Conservation (phyloP, 169 alveolate genomes). For the Neospora caninum region DNA sequence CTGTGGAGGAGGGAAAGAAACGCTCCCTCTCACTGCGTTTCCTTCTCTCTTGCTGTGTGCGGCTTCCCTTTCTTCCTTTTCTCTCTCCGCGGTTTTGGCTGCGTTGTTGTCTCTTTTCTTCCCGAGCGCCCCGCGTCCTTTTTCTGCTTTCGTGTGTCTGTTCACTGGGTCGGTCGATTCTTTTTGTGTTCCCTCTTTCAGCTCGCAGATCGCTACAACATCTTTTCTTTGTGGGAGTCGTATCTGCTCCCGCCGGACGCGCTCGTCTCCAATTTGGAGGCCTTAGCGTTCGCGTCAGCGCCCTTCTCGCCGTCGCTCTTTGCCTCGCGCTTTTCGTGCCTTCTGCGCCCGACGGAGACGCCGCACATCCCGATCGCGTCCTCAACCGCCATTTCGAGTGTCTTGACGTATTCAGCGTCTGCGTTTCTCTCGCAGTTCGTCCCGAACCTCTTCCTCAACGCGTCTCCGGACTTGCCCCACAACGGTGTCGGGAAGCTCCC, state of each 20-base stretch:
- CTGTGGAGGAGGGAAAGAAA: background rate
- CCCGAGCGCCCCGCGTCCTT: background rate
- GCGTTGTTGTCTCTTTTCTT: too few species aligned
- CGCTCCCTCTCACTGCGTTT: background rate
- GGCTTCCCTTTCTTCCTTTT: too few species aligned
- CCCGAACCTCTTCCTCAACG: background rate
- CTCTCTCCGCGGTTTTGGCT: too few species aligned
- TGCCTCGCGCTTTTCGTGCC: background rate
- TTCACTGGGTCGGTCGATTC: background rate
- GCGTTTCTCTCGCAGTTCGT: slow-evolving; percentile 10
- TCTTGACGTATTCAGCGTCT: background rate
- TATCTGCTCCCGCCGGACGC: slow-evolving; percentile 29
- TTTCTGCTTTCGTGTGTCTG: background rate
- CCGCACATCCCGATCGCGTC: slow-evolving; percentile 22
- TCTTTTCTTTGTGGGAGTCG: background rate
- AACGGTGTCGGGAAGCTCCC: background rate
- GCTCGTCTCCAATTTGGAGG: slow-evolving; percentile 3
- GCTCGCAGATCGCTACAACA: slow-evolving; percentile 45
- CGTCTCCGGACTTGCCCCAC: background rate
- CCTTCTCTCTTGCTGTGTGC: too few species aligned
- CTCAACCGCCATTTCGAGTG: background rate
- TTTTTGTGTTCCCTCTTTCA: background rate
- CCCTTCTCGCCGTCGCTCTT: background rate
- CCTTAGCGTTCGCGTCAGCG: background rate
- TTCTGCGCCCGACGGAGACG: slow-evolving; percentile 21